These are phyloP conservation scores for Spathaspora passalidarum DNA, from an alignment of 805 yeast species.

Conservation along the genomic window DNA sequence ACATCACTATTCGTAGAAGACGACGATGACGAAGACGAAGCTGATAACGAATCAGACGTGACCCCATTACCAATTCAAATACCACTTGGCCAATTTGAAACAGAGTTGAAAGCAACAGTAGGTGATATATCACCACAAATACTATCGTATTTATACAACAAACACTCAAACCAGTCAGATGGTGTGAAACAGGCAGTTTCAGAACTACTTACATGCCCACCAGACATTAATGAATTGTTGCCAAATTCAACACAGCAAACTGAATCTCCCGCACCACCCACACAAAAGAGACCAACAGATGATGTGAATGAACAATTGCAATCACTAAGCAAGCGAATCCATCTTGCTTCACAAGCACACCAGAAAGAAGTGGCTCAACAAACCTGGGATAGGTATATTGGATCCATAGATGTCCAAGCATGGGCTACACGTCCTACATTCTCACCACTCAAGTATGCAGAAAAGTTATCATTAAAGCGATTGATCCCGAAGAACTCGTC, in stretches of 20 bases:
- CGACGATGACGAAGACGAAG: constrained; percentile 2
- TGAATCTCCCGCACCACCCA: not conserved
- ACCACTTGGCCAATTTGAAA: not conserved
- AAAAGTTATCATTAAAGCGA: constrained; percentile 38
- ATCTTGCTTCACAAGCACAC: constrained; percentile 7
- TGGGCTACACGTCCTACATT: constrained; percentile 71
- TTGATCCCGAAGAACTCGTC: constrained; percentile 24
- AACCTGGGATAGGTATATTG: constrained; percentile 48
- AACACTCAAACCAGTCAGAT: constrained; percentile 12
- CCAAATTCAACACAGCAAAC: not conserved
- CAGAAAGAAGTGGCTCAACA: constrained; percentile 11
- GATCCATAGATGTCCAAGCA: constrained; percentile 57
- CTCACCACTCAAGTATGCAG: constrained; percentile 43
- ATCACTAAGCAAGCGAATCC: constrained; percentile 12
- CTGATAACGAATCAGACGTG: not conserved
- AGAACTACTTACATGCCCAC: constrained; percentile 44
- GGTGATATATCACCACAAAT: constrained; percentile 9
- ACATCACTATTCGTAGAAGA: constrained; percentile 9
- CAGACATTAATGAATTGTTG: not conserved
- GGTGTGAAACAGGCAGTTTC: constrained; percentile 24
- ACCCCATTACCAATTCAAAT: not conserved
- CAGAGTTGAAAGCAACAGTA: constrained; percentile 10
- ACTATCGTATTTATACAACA: constrained; percentile 11
- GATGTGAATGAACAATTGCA: constrained; percentile 7
- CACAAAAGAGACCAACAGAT: not conserved